Evolutionary conservation across 805 yeast genomes (phyloP), one percentile per base, ranked within the genome.

Genomic region (Zygotorulaspora chibaensis): DNA sequence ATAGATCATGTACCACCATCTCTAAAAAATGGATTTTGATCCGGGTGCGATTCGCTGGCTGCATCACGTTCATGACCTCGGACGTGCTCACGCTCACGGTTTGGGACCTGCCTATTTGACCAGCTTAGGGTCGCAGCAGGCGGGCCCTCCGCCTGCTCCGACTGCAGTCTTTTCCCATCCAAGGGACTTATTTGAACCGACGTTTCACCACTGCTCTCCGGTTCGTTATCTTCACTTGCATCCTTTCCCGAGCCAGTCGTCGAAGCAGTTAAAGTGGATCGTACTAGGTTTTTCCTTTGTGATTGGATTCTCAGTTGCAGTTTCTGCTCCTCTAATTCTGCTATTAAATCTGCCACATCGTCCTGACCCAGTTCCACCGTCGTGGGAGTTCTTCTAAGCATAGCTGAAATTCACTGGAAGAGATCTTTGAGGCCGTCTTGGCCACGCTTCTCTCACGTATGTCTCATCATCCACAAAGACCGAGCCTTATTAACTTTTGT

Each of bases 341-440:
- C 58, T 25, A 58, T 46, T 13, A 63, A 46, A 18, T 61, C 63
- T 8, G 53, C 29, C 18, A 84, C 75, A 54, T 84, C 93, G 51
- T 83, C 88, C 0, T 86, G 84, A 0, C 82, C 76, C 38, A 84
- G 70, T 46, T 75, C 74, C 43, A 84, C 78, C 1, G 80, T 73
- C 0, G 91, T 84, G 4, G 90, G 84, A 13, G 80, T 83, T 61
- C 89, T 72, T 66, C 90, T 73, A 35, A 84, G 67, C 91, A 84
- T 84, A 13, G 7, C 17, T 44, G 18, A 9, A 18, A 8, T 3
- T 18, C 29, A 13, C 17, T 15, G 10, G 8, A 10, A 16, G 7
- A 18, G 17, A 16, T 41, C 28, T 23, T n/a, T 30, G 16, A n/a
- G 33, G 35, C 40, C 8, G 26, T 35, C 13, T n/a, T 29, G 11